Percentiles rank a stretch among this genome's conserved stretches.
Conservation (phyloP, 176 grass and related monocot species). For the bread wheat (Triticum aestivum) region IWGSC_CS_RefSeq_v2.1 NC_057801.1:648286976-648287475, state of each 20-base stretch:
- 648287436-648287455: background rate
- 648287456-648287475: background rate
- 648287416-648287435: conserved; percentile 8
- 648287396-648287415: conserved; percentile 40
- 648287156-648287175: background rate
- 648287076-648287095: background rate
- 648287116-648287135: background rate
- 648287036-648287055: background rate
- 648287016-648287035: background rate
- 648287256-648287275: background rate
- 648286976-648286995: background rate
- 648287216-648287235: background rate
- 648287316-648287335: conserved; percentile 42
- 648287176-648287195: background rate
- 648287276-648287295: background rate
- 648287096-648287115: background rate
- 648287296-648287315: background rate
- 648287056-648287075: background rate
- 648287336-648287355: conserved; percentile 12
- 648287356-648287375: background rate
- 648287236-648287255: background rate
- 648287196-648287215: conserved; percentile 11
- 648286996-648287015: background rate
- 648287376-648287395: conserved; percentile 22
- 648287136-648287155: background rate